Percentiles rank a stretch among this genome's conserved stretches.
phyloP scores from a whole-genome alignment of 805 yeast species.

The Ogataea zsoltii region DNA sequence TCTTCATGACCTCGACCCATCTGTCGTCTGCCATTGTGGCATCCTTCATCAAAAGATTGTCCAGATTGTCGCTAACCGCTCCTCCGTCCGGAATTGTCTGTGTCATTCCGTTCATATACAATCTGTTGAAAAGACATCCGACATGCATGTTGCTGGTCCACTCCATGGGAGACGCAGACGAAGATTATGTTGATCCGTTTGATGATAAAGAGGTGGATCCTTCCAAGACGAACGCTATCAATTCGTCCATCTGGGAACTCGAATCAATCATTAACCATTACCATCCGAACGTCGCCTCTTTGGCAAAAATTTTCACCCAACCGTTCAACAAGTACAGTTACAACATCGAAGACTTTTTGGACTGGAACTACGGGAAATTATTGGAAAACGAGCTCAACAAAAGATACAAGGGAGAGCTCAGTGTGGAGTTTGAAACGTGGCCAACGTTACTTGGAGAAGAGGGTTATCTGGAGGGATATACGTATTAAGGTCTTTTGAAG shows the following conservation, averaged over 20 bases:
- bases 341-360: constrained; percentile 91
- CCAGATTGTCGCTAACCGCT: constrained; percentile 71
- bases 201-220: constrained; percentile 70
- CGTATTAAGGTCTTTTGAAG: constrained; percentile 8
- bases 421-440: constrained; percentile 71
- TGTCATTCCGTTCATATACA: constrained; percentile 87
- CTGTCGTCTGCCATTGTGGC: constrained; percentile 82
- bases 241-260: constrained; percentile 90
- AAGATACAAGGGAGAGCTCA: constrained; percentile 68
- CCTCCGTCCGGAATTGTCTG: constrained; percentile 90
- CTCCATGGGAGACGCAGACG: constrained; percentile 40
- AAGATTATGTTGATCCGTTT: constrained; percentile 59
- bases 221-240: constrained; percentile 71
- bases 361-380: constrained; percentile 77
- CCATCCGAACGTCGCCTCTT: constrained; percentile 92
- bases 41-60: constrained; percentile 80
- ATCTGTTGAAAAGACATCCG: constrained; percentile 87
- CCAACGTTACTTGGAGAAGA: constrained; percentile 38
- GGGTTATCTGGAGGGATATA: constrained; percentile 25
- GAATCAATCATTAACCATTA: constrained; percentile 75
- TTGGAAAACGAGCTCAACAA: constrained; percentile 64
- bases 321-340: constrained; percentile 87
- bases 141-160: constrained; percentile 91
- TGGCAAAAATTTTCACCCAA: constrained; percentile 85
- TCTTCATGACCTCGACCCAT: constrained; percentile 85